Base-by-base conservation (phyloP, 768 basidiomycete species). In the Rhizopogon salebrosus region DNA sequence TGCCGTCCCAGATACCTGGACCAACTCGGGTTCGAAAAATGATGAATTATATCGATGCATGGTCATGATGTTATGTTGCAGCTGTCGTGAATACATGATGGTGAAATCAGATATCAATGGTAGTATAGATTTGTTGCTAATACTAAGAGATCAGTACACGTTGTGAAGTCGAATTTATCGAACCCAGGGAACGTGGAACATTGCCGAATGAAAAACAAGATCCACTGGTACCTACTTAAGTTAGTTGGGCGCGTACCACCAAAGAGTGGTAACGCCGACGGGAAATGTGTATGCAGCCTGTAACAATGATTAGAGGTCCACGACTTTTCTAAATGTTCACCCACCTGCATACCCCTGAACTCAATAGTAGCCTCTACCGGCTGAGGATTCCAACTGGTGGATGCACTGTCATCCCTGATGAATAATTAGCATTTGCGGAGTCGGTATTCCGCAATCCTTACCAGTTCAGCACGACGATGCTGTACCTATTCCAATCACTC, bases 231-330 rank as follows among this genome's bases (percentile, higher is more conserved):
- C 42, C 42, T 43, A n/a, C n/a, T n/a, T n/a, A n/a, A n/a, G n/a
- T n/a, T n/a, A 43, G 18, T 43, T 24, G 10, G 42, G 11, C 3
- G 67, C 75, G 57, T 76, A 79, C 78, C 77, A 80, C 77, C 74
- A 76, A 41, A 79, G 62, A 41, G 78, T 80, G 43, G 77, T 78
- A 24, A 89, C 82, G 24, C 88, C 88, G 13, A 89, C 85, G 2
- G 87, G 87, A 72, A 91, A 91, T 3, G 84, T 87, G 64, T 87
- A 86, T 1, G 72, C 78, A 3, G 86, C 88, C 81, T 79, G 48
- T 5, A 10, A 27, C 20, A 13, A 48, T 26, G 16, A 40, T 9
- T 48, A 40, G n/a, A n/a, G 13, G 29, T 58, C 29, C 61, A 39
- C 26, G 51, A 29, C 3, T 9, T 10, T 13, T 34, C 46, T 24